phyloP scores from a whole-genome alignment of 192 early-diverging fungal species.

The Coemansia biformis region DNA sequence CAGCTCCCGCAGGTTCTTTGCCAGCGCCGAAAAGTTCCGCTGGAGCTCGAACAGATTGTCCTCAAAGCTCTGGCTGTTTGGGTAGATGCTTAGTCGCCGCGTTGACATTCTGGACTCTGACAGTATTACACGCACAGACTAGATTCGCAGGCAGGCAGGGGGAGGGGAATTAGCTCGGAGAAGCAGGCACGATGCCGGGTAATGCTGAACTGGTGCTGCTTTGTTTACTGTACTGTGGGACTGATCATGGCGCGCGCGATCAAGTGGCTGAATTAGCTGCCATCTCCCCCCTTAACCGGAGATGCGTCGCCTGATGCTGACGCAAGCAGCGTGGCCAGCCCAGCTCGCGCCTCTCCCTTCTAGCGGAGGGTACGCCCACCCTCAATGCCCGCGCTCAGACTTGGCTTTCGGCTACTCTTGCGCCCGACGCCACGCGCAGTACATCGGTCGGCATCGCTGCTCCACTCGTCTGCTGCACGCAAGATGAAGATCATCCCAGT shows the following conservation, averaged over 20 bases:
- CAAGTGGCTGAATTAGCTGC: too few relatives aligned
- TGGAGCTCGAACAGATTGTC: constrained; percentile 43
- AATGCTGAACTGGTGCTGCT: too few relatives aligned
- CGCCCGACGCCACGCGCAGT: neutral
- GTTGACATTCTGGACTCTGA: constrained; percentile 34
- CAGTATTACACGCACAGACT: too few relatives aligned
- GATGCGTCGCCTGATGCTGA: too few relatives aligned
- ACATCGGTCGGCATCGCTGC: neutral
- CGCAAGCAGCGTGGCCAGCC: too few relatives aligned
- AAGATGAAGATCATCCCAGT: constrained; percentile 46
- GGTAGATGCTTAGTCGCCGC: constrained; percentile 43
- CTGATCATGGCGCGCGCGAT: too few relatives aligned
- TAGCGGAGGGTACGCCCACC: too few relatives aligned
- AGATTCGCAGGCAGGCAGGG: too few relatives aligned
- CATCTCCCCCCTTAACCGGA: neutral
- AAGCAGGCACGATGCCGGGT: too few relatives aligned
- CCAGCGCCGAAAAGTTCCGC: constrained; percentile 29
- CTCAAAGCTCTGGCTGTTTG: constrained; percentile 43
- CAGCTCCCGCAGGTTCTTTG: constrained; percentile 35
- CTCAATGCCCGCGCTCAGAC: neutral
- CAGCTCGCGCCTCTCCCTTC: too few relatives aligned
- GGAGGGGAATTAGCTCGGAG: too few relatives aligned
- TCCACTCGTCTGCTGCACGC: constrained; percentile 7
- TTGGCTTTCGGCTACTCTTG: neutral
- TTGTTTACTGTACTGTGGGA: too few relatives aligned